These are phyloP conservation scores for Exophiala alcalophila DNA, from an alignment of 2,329 filamentous ascomycete species.

Conservation along the genomic window DNA sequence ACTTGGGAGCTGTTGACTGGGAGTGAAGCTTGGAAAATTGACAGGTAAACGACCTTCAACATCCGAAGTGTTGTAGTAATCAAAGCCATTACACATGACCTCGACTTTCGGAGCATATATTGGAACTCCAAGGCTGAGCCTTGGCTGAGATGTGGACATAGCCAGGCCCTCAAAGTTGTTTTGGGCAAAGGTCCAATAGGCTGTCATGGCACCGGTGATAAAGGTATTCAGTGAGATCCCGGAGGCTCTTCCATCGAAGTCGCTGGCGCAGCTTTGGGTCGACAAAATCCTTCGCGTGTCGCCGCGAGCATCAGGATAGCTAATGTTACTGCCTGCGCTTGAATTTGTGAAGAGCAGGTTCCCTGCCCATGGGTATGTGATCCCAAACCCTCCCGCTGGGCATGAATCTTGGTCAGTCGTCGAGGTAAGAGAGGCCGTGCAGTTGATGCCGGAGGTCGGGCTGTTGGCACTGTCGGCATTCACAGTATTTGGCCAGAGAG, in stretches of 20 bases:
- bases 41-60: constrained; percentile 10
- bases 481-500: constrained; percentile 24
- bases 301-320: constrained; percentile 17
- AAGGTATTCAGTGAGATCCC: constrained; percentile 21
- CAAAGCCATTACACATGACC: constrained; percentile 19
- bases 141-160: constrained; percentile 12
- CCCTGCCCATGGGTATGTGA: constrained; percentile 16
- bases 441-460: constrained; percentile 19
- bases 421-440: constrained; percentile 5
- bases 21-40: constrained; percentile 22
- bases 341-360: constrained; percentile 22
- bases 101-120: constrained; percentile 22
- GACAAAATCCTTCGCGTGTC: constrained; percentile 20
- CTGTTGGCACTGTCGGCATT: constrained; percentile 20
- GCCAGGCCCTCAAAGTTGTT: constrained; percentile 21
- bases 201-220: constrained; percentile 16
- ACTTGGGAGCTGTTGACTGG: constrained; percentile 12
- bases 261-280: constrained; percentile 17
- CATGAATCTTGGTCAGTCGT: constrained; percentile 14
- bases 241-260: constrained; percentile 21
- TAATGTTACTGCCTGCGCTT: constrained; percentile 16
- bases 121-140: constrained; percentile 11
- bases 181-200: constrained; percentile 18
- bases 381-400: constrained; percentile 10
- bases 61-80: constrained; percentile 13